phyloP scores from a whole-genome alignment of 176 grass and related monocot species.

The Carex pumila region DNA sequence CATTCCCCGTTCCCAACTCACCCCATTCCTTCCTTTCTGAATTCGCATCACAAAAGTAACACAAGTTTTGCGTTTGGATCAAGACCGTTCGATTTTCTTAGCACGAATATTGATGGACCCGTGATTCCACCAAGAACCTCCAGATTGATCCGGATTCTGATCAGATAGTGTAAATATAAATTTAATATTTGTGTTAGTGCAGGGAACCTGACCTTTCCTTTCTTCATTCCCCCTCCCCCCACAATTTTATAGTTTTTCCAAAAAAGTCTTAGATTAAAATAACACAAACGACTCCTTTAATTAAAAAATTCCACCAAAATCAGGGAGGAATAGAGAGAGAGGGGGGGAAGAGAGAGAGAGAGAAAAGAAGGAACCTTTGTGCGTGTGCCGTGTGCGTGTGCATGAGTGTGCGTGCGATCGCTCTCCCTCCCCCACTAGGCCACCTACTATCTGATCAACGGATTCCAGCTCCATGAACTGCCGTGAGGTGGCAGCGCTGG shows the following conservation, averaged over 20 bases:
- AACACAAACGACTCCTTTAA: background rate
- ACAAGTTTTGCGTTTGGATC: no score
- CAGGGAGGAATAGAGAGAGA: background rate
- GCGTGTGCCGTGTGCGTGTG: background rate
- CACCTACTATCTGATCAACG: background rate
- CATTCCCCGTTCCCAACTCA: background rate
- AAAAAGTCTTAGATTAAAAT: background rate
- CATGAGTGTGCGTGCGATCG: slow-evolving; percentile 1
- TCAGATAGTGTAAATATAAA: no score
- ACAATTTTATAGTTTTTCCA: background rate
- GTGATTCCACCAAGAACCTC: no score
- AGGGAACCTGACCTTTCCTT: background rate
- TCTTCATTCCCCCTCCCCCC: background rate
- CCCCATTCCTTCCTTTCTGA: no score
- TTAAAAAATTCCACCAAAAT: slow-evolving; percentile 11
- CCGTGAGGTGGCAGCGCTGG: background rate
- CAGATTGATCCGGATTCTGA: no score
- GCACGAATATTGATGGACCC: no score
- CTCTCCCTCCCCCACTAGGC: background rate
- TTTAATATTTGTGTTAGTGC: no score
- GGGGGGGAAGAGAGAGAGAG: background rate
- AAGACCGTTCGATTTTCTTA: no score
- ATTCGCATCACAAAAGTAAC: no score
- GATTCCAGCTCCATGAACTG: slow-evolving; percentile 11
- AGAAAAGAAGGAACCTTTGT: background rate